A percentile compares a stretch with the other conserved stretches of the same genome.
Evolutionary conservation across 768 basidiomycete genomes (phyloP).

Genomic region (Amanita polypyramis): DNA sequence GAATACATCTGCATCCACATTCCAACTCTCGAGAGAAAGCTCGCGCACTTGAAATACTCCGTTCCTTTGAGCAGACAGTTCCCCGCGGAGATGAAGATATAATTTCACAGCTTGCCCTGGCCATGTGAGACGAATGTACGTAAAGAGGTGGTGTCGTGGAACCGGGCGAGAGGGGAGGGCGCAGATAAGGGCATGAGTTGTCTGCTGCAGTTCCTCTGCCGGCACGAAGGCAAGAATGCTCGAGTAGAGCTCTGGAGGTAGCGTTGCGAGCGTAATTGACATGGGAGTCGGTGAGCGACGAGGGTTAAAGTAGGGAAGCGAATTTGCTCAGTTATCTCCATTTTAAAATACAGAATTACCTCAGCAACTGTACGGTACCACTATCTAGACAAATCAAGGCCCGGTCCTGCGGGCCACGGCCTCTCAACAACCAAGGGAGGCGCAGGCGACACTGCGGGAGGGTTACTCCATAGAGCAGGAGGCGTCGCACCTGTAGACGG

Average conservation of each 20-base stretch:
- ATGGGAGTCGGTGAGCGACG: not conserved
- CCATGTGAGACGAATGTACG: conserved; percentile 38
- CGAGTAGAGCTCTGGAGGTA: conserved; percentile 63
- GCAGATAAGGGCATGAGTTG: conserved; percentile 47
- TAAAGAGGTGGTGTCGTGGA: conserved; percentile 46
- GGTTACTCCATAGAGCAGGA: conserved; percentile 28
- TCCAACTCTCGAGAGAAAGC: conserved; percentile 53
- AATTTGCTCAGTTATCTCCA: too few relatives aligned
- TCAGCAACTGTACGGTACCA: not conserved
- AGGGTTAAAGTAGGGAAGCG: too few relatives aligned
- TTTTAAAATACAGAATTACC: not conserved
- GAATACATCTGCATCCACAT: conserved; percentile 63
- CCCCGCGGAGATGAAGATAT: conserved; percentile 41
- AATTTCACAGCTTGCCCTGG: conserved; percentile 45
- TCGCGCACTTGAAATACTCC: conserved; percentile 31
- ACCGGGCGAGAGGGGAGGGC: conserved; percentile 55
- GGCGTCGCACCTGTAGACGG: conserved; percentile 19
- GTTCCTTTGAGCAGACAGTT: conserved; percentile 2
- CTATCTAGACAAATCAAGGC: conserved; percentile 29
- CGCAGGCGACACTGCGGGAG: conserved; percentile 25
- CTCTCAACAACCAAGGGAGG: conserved; percentile 32
- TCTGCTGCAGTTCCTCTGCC: conserved; percentile 32
- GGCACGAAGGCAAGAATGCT: conserved; percentile 45
- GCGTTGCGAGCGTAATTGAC: conserved; percentile 19
- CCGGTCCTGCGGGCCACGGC: conserved; percentile 31